Conservation (phyloP, 23 red algal species). For the Gracilariopsis chorda region DNA sequence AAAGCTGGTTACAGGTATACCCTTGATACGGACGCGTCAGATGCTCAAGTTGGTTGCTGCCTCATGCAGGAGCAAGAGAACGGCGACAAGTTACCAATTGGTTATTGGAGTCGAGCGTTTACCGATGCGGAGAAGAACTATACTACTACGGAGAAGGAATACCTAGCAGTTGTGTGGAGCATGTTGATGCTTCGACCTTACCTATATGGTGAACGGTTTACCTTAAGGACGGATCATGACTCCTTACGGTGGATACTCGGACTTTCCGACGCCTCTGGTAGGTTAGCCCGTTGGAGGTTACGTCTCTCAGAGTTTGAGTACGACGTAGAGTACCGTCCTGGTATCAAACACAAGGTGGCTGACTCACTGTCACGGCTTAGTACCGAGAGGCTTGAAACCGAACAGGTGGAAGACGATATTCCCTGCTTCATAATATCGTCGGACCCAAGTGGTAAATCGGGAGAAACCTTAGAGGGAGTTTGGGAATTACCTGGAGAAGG, state of each 20-base stretch:
- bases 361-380: conserved; percentile 1
- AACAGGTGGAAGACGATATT: neutral
- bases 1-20: neutral
- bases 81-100: neutral
- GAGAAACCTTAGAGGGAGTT: neutral
- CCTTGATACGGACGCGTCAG: conserved; percentile 3
- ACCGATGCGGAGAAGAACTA: conserved; percentile 2
- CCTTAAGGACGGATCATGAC: conserved; percentile 20
- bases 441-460: neutral
- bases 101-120: conserved; percentile 29
- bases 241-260: conserved; percentile 32
- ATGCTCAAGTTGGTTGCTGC: neutral
- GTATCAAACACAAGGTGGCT: neutral
- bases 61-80: conserved; percentile 21
- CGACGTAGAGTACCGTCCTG: neutral
- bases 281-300: neutral
- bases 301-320: conserved; percentile 5
- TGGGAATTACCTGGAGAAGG: neutral
- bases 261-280: neutral
- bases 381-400: neutral
- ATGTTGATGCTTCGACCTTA: conserved; percentile 6
- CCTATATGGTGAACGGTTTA: conserved; percentile 16
- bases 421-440: neutral
- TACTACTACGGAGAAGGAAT: neutral
- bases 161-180: conserved; percentile 34